These are phyloP conservation scores for Fusarium concolor DNA, from an alignment of 2,329 filamentous ascomycete genomes.

Conservation along the genomic window DNA sequence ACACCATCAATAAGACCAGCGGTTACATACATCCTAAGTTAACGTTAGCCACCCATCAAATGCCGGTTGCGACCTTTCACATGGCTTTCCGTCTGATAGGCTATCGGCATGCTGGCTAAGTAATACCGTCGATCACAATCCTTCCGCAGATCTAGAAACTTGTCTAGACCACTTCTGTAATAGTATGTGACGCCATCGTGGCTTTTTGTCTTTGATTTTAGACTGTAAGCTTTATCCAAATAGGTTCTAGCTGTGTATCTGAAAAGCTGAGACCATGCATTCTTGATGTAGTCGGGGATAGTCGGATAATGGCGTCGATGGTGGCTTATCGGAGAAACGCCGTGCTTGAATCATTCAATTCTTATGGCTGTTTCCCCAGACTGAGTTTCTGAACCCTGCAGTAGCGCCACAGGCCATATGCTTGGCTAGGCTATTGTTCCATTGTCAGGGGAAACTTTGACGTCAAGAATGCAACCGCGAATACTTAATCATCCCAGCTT, in stretches of 20 bases:
- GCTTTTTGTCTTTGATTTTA: conserved; percentile 2
- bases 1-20: too few relatives aligned
- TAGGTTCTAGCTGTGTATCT: too few relatives aligned
- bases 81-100: not conserved
- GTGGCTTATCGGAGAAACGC: too few relatives aligned
- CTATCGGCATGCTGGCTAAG: not conserved
- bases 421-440: not conserved
- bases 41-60: not conserved
- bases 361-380: not conserved
- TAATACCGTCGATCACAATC: conserved; percentile 4
- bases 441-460: not conserved
- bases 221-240: not conserved
- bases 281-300: not conserved
- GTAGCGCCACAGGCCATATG: not conserved
- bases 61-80: not conserved
- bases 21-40: too few relatives aligned
- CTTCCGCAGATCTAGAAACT: not conserved
- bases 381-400: not conserved
- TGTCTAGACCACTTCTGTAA: not conserved
- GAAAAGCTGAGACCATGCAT: not conserved
- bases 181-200: conserved; percentile 2
- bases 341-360: too few relatives aligned
- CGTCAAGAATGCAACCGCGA: not conserved
- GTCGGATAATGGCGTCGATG: too few relatives aligned
- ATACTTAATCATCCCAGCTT: too few relatives aligned